Evolutionary conservation across 345 rosid species (phyloP).

Genomic region (Eucalyptus cloeziana): DNA sequence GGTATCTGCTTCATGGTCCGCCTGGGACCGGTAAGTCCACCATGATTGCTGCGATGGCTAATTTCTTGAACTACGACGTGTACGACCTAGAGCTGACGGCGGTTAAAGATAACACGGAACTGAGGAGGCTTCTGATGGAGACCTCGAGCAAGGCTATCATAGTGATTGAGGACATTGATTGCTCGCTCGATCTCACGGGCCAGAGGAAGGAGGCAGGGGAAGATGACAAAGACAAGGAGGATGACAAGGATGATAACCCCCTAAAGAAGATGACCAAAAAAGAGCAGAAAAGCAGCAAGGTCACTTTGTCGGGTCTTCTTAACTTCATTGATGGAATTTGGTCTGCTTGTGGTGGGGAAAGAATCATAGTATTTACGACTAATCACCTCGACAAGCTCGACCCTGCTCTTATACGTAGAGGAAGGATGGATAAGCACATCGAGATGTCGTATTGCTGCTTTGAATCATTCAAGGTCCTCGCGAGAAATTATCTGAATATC

Average conservation of each 20-base stretch:
- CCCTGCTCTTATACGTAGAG: slow-evolving; percentile 11
- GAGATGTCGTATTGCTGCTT: slow-evolving; percentile 8
- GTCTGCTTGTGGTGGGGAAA: slow-evolving; percentile 13
- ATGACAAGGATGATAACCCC: background rate
- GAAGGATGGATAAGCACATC: slow-evolving; percentile 15
- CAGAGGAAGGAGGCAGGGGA: slow-evolving; percentile 1
- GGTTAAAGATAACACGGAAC: slow-evolving; percentile 7
- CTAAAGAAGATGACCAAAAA: background rate
- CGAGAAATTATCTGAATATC: background rate
- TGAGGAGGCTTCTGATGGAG: slow-evolving; percentile 5
- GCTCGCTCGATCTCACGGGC: slow-evolving; percentile 9
- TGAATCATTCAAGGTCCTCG: background rate
- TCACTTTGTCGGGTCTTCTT: slow-evolving; percentile 11
- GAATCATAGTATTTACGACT: slow-evolving; percentile 10
- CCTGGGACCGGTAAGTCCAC: slow-evolving; percentile 18
- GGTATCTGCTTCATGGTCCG: slow-evolving; percentile 3
- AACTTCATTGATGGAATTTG: slow-evolving; percentile 9
- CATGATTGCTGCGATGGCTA: slow-evolving; percentile 16
- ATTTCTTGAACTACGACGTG: background rate
- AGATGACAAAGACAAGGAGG: background rate
- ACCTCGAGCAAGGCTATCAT: slow-evolving; percentile 8
- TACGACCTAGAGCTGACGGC: slow-evolving; percentile 11
- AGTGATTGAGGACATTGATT: slow-evolving; percentile 14
- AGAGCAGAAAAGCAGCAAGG: background rate
- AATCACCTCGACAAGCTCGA: slow-evolving; percentile 10